Base-by-base conservation (phyloP, 257 asterid species). In the Plantago ovata region DNA sequence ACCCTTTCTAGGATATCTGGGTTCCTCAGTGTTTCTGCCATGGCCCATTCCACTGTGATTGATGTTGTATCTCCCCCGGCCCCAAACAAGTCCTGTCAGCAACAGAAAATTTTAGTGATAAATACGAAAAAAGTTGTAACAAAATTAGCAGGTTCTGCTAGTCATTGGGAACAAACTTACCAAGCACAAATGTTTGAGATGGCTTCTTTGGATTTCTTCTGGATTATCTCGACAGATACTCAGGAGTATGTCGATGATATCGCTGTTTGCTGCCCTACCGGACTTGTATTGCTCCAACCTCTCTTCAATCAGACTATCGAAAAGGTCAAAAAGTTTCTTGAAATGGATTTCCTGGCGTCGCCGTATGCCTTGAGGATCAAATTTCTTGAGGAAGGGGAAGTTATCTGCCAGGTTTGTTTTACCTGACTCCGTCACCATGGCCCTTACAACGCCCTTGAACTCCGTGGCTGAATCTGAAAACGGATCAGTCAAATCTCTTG, bases 1-100 rank as follows among this genome's bases (percentile, higher is more conserved):
- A 77, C 93, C 39, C 56, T 75, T 58, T 67, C 56, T 77, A 80
- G 75, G 12, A 14, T 63, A 15, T 73, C 72, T 2, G 96, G 92
- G 15, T 75, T 84, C 14, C 50, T 69, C 6, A 87, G 71, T 23
- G 75, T 66, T 71, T 85, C 96, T 14, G 87, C 75, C 95, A 85
- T 83, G 13, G 94, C 88, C 94, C 95, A 88, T 63, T 85, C 95
- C 13, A 85, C 33, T 6, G 96, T 81, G 78, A 56, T 77, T 7
- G 88, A 79, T 0, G 81, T 69, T 9, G 90, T 81, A 22, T 84
- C 94, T 0, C 88, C 79, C 38, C 95, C 87, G 0, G 93, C 95
- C 0, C 42, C 65, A 20, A 88, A 85, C 4, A 79, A 69, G 55
- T 87, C 95, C 96, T 85, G 71, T 9, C 2, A 14, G n/a, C 13